Evolutionary conservation across 306 rosid species (phyloP).

Genomic region (Casuarina glauca): DNA sequence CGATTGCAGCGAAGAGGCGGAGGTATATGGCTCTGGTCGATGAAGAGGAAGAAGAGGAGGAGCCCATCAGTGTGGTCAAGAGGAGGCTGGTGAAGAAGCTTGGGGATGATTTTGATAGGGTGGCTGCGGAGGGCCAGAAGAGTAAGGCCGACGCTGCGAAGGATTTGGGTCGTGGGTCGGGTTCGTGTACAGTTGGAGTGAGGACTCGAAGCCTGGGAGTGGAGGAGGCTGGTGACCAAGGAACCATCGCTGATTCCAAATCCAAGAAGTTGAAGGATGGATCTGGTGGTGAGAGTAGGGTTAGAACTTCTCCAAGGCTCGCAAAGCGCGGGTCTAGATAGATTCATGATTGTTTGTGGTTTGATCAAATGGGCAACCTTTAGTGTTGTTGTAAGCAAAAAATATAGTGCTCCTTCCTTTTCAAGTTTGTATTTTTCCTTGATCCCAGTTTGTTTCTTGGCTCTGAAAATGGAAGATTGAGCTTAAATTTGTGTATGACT

Average conservation of each 20-base stretch:
- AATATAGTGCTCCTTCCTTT: background rate
- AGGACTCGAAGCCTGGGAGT: conserved; percentile 33
- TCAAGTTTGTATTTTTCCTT: background rate
- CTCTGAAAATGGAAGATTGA: background rate
- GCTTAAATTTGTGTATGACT: background rate
- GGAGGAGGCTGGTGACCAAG: conserved; percentile 38
- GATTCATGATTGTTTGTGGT: conserved; percentile 25
- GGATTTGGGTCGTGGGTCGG: conserved; percentile 11
- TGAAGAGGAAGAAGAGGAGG: conserved; percentile 30
- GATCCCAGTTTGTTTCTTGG: background rate
- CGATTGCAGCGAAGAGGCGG: conserved; percentile 48
- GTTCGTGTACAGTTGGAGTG: conserved; percentile 7
- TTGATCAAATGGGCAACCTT: background rate
- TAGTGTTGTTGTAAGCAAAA: background rate
- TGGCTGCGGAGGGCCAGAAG: conserved; percentile 45
- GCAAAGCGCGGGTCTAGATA: conserved; percentile 33
- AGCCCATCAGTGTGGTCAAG: conserved; percentile 22
- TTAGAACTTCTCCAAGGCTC: conserved; percentile 63
- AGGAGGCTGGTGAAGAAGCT: conserved; percentile 75
- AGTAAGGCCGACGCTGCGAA: background rate
- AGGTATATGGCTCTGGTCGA: conserved; percentile 41
- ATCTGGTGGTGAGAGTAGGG: conserved; percentile 28
- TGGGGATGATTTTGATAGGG: conserved; percentile 77
- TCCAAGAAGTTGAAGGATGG: conserved; percentile 29
- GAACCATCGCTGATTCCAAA: conserved; percentile 18